These are phyloP conservation scores for Corylus americana DNA, from an alignment of 306 rosid genomes.

Conservation along the genomic window DNA sequence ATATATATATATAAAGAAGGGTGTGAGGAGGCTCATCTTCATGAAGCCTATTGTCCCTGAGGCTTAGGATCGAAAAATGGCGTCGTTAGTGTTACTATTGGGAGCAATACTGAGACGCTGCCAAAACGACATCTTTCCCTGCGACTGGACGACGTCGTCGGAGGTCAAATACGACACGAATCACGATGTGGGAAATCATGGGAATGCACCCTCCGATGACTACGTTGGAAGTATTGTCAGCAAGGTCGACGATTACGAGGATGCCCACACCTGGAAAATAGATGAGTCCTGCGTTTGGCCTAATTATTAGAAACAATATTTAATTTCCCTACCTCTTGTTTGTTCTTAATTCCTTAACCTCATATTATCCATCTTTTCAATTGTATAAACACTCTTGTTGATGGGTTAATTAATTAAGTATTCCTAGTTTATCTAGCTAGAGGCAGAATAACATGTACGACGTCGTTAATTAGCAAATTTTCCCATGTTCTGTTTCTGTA, in stretches of 20 bases:
- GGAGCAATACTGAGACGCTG: conserved; percentile 36
- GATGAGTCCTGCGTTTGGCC: conserved; percentile 34
- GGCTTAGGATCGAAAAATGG: conserved; percentile 22
- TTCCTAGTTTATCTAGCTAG: too few relatives aligned
- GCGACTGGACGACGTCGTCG: not conserved
- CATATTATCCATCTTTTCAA: too few relatives aligned
- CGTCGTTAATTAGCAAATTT: too few relatives aligned
- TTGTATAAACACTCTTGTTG: too few relatives aligned
- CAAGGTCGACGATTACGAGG: conserved; percentile 17
- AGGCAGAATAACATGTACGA: too few relatives aligned
- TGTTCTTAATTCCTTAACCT: too few relatives aligned
- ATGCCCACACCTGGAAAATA: conserved; percentile 37
- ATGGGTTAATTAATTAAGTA: too few relatives aligned
- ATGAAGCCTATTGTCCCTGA: not conserved
- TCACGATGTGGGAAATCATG: conserved; percentile 14
- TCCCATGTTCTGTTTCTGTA: too few relatives aligned
- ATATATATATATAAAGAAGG: not conserved
- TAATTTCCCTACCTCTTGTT: not conserved
- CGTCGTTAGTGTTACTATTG: conserved; percentile 46
- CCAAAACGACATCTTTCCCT: conserved; percentile 20
- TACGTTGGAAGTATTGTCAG: conserved; percentile 12
- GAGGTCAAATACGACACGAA: conserved; percentile 8
- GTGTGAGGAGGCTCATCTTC: not conserved
- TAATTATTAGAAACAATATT: not conserved
- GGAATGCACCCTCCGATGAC: conserved; percentile 24